Evolutionary conservation across 2,329 filamentous ascomycete species (phyloP), one percentile per base, ranked within the genome.

Genomic region (Akanthomyces uredinophilus): DNA sequence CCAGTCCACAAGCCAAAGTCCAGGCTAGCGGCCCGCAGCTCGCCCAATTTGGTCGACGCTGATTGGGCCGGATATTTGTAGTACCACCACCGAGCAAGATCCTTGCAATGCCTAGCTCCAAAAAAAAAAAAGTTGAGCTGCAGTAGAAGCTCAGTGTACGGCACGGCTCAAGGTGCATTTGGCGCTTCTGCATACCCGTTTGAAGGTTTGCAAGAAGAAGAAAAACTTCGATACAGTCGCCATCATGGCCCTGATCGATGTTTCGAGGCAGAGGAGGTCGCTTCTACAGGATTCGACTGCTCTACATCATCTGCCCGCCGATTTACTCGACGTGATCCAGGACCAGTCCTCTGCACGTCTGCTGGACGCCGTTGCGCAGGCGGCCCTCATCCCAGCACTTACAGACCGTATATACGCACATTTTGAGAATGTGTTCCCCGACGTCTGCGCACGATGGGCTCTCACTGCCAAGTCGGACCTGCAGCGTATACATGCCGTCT

Each of bases 381-480:
- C 87, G 64, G 86, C 91, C 63, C 83, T 96, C 70, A 81, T 86
- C 69, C 81, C 90, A 68, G 78, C 80, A 75, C 83, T 86, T 73
- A 94, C 91, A 69, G 86, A 91, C 70, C 79, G 80, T 62, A 79
- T 96, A 71, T 92, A 95, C 70, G 79, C 84, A 66, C 83, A 89
- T 70, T 92, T 93, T 74, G 87, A 90, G 72, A 79, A 83, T 65
- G 77, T 93, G 46, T 91, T 95, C 69, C 85, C 91, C 68, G 93
- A 97, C 74, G 80, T 96, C 55, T 91, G 89, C 74, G 89, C 92
- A 65, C 82, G 89, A 78, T 96, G 92, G 92, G 79, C 89, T 50
- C 79, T 81, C 69, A 73, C 78, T 71, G 68, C 77, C 32, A 73
- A 74, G 32, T 74, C 72, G 47, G 70, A 74, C 65, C 60, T 73